A percentile compares a stretch with the other conserved stretches of the same genome.
phyloP scores from a whole-genome alignment of 2,329 filamentous ascomycete species.

The Microcyclospora pomicola region DNA sequence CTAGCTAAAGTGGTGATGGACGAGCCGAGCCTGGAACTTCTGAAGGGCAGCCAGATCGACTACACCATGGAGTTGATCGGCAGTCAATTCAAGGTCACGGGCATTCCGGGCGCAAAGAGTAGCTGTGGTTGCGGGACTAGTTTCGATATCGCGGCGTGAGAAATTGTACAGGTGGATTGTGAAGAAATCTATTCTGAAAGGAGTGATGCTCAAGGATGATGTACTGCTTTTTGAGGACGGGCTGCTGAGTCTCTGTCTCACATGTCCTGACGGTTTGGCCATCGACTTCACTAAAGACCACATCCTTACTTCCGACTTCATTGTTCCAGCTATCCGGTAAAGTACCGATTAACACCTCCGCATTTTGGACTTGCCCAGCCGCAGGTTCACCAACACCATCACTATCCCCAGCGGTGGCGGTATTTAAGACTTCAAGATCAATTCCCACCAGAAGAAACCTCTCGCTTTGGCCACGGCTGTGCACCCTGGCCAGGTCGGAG shows the following conservation, averaged over 20 bases:
- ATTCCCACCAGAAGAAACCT: constrained; percentile 44
- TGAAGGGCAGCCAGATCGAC: constrained; percentile 90
- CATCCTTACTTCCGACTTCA: constrained; percentile 49
- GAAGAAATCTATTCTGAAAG: too few relatives aligned
- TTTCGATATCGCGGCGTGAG: constrained; percentile 63
- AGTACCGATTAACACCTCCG: constrained; percentile 43
- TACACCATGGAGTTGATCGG: constrained; percentile 93
- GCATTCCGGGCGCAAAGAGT: constrained; percentile 82
- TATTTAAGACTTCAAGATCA: constrained; percentile 54
- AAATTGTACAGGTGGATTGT: neutral
- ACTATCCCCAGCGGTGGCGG: constrained; percentile 45
- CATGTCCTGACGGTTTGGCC: constrained; percentile 41
- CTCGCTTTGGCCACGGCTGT: constrained; percentile 49
- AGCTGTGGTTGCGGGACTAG: constrained; percentile 96
- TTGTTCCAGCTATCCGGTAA: constrained; percentile 47
- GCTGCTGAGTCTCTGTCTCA: too few relatives aligned
- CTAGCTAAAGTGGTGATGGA: constrained; percentile 79
- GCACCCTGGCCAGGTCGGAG: constrained; percentile 47
- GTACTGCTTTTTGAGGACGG: too few relatives aligned
- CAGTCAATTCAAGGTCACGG: constrained; percentile 89
- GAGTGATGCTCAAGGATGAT: neutral
- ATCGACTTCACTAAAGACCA: constrained; percentile 45
- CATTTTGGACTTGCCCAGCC: constrained; percentile 41
- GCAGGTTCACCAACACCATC: constrained; percentile 46
- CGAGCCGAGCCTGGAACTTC: constrained; percentile 67